Base-by-base conservation (phyloP, 163 green algal species). In the Chloromonas sp. region DNA sequence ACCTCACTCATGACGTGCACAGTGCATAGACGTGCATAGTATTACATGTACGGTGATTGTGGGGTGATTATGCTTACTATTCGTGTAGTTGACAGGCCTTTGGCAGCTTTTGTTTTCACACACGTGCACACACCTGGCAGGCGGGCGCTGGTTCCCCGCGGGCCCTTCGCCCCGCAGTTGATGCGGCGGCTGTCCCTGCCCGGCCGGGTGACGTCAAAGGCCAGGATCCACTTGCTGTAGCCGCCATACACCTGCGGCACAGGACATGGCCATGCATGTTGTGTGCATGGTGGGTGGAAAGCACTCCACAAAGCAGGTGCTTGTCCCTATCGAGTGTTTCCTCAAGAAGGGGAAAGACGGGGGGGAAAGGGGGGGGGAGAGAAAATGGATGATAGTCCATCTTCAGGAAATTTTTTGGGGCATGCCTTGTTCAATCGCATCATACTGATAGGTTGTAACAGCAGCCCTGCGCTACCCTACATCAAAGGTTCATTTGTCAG, bases 161-260 rank as follows among this genome's bases (percentile, higher is more conserved):
- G 58, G 59, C 57, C 80, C 60, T 77, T 5, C 13, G 1, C 80
- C 15, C 14, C 62, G 80, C 80, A 83, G 2, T 14, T n/a, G 15
- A 83, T 83, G 60, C 60, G 61, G 61, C 5, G 8, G 61, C 61
- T 94, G 66, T 95, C 89, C 0, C 92, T 83, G 14, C 94, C 95
- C 2, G 96, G 95, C n/a, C 94, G 85, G 1, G 87, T 61, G 14
- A 94, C 85, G 81, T 96, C 89, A 85, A 96, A 98, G 0, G 87
- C 79, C 15, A 86, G 60, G 0, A 90, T 60, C 8, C 14, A 62
- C 66, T 90, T 82, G 59, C n/a, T 71, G n/a, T 82, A 78, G 71
- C 60, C 61, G 5, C 71, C 76, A 74, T 86, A 79, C 76, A 82
- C 14, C 61, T 77, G 83, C n/a, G 36, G 62, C 79, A 66, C 3